These are phyloP conservation scores for Cyathus striatus DNA, from an alignment of 768 basidiomycete species.

Conservation along the genomic window DNA sequence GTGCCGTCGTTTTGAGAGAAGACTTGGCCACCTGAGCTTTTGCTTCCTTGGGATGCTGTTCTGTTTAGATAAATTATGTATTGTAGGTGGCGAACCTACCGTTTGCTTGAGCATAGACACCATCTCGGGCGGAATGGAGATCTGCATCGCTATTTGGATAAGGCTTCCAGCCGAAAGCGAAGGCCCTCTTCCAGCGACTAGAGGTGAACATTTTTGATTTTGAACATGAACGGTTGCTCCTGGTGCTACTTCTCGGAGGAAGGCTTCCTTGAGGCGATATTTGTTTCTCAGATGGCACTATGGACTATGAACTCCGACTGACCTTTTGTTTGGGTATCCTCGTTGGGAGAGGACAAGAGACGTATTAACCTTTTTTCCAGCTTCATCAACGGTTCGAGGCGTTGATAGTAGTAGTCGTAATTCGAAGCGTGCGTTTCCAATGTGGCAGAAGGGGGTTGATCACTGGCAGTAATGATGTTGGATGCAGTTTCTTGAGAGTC, in stretches of 20 bases:
- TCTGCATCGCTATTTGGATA: conserved; percentile 20
- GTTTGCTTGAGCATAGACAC: conserved; percentile 18
- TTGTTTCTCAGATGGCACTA: no score
- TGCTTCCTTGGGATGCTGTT: conserved; percentile 15
- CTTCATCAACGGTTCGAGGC: conserved; percentile 62
- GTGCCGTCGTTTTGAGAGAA: background rate
- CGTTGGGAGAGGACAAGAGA: conserved; percentile 63
- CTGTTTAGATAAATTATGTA: conserved; percentile 36
- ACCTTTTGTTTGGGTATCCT: no score
- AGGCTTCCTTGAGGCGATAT: no score
- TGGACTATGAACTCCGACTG: no score
- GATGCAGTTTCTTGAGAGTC: conserved; percentile 46
- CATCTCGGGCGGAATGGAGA: conserved; percentile 13
- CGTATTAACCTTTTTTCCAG: conserved; percentile 68
- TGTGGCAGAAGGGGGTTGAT: conserved; percentile 47
- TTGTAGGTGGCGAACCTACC: conserved; percentile 47
- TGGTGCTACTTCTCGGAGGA: no score
- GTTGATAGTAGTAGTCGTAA: conserved; percentile 56
- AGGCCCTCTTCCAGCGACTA: conserved; percentile 50
- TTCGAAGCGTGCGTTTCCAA: conserved; percentile 45
- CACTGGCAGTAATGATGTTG: conserved; percentile 45
- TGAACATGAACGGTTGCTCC: no score
- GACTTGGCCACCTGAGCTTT: background rate
- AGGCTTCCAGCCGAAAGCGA: conserved; percentile 30
- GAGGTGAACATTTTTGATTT: no score